Evolutionary conservation across 1,284 basidiomycete genomes (phyloP).

Genomic region (Omphalotus olearius): DNA sequence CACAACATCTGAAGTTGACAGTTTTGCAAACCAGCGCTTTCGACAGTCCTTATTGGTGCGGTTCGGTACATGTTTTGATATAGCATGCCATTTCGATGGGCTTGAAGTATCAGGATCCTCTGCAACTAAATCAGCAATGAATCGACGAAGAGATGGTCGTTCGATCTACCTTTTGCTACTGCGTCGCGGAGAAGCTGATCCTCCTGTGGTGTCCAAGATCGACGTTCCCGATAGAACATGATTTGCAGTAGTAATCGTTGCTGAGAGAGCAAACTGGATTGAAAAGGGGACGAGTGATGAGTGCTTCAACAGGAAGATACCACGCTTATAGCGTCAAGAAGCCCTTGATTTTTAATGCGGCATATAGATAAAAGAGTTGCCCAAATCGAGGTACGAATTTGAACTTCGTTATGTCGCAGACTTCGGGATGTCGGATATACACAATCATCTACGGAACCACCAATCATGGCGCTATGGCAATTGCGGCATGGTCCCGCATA

Average conservation of each 20-base stretch:
- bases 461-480: too few relatives aligned
- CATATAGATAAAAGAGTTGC: background rate
- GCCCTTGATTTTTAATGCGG: background rate
- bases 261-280: background rate
- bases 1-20: constrained; percentile 45
- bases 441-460: too few relatives aligned
- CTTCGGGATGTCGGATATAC: too few relatives aligned
- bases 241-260: background rate
- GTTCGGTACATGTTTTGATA: constrained; percentile 52
- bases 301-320: too few relatives aligned
- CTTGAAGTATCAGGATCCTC: constrained; percentile 49
- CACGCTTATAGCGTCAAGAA: background rate
- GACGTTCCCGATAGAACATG: constrained; percentile 12
- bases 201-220: constrained; percentile 13
- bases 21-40: constrained; percentile 56
- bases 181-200: constrained; percentile 15
- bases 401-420: too few relatives aligned
- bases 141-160: background rate
- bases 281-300: too few relatives aligned
- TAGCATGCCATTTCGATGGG: constrained; percentile 56
- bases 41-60: constrained; percentile 58
- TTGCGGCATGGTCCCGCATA: too few relatives aligned
- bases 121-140: constrained; percentile 17
- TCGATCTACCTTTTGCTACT: constrained; percentile 2
- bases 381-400: background rate